These are phyloP conservation scores for Lodderomyces orthopsilosis DNA, from an alignment of 1,139 yeast genomes.

Conservation along the genomic window DNA sequence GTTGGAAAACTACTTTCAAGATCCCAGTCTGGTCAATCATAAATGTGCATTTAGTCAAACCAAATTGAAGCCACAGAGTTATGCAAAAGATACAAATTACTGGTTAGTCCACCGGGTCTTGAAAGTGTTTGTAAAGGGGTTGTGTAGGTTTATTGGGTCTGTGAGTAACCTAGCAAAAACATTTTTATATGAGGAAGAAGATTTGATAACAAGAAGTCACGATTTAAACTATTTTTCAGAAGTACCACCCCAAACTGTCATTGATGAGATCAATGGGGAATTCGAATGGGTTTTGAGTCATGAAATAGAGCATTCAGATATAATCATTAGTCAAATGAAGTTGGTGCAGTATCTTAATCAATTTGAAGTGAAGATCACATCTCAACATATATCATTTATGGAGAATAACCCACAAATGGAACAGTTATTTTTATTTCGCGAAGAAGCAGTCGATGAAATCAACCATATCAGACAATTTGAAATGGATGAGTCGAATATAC, in stretches of 20 bases:
- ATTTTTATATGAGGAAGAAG: conserved; percentile 76
- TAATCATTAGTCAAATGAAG: conserved; percentile 26
- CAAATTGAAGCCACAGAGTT: background rate
- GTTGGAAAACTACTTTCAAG: conserved; percentile 37
- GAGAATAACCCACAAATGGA: background rate
- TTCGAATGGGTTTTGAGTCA: conserved; percentile 20
- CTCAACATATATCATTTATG: conserved; percentile 9
- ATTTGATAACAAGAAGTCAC: conserved; percentile 63
- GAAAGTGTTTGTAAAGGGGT: conserved; percentile 45
- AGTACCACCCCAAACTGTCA: conserved; percentile 22
- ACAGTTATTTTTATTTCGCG: conserved; percentile 15
- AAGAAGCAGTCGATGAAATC: conserved; percentile 17
- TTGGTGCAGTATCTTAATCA: conserved; percentile 26
- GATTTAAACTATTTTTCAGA: conserved; percentile 38
- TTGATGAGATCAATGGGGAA: conserved; percentile 21
- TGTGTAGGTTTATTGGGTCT: conserved; percentile 52
- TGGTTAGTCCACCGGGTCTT: conserved; percentile 47
- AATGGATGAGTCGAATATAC: conserved; percentile 16
- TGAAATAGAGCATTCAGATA: conserved; percentile 12
- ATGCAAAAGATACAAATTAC: conserved; percentile 15
- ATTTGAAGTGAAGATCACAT: conserved; percentile 20
- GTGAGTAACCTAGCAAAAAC: conserved; percentile 50
- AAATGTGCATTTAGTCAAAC: conserved; percentile 18
- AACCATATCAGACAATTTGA: conserved; percentile 9
- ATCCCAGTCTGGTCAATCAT: conserved; percentile 11